Evolutionary conservation across 2,329 filamentous ascomycete species (phyloP), one percentile per base, ranked within the genome.

Genomic region (Colletotrichum echinochloae): DNA sequence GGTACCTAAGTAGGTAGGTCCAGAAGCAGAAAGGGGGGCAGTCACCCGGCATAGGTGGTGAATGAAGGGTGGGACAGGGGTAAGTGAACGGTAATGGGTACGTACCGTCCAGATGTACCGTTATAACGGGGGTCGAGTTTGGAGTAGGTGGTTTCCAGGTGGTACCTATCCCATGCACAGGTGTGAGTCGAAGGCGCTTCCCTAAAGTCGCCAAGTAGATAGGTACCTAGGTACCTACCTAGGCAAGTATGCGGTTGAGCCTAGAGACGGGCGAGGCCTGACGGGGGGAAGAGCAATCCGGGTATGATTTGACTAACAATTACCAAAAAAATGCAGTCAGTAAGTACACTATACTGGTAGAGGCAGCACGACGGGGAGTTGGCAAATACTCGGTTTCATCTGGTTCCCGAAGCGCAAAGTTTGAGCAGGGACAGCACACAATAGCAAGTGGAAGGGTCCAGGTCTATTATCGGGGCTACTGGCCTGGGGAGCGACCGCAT

Each of bases 381-480:
- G 52, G 44, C 44, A 46, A 57, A 68, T 51, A 57, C 26, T 66
- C 49, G 44, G 67, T 66, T 70, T 66, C 67, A 61, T 70, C 67
- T 62, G 67, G 56, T 61, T 64, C 37, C 33, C 30, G 39, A 49
- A 49, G 60, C 65, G 63, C 55, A 66, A 52, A 49, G 30, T n/a
- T 48, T 49, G 33, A 51, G 26, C 23, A n/a, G 56, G 26, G 12
- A 28, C 26, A 28, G 20, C 3, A 12, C 33, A 14, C 20, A 49
- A 20, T 16, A n/a, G 20, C 20, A 49, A 39, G 37, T 44, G 60
- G 35, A 66, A 55, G 66, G 49, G 55, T 65, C 61, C 66, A 60
- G 51, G 60, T 33, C 49, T 18, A 14, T 6, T 39, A n/a, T 48
- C 37, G 60, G 23, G 44, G 52, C n/a, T 16, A 33, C 23, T 46